Evolutionary conservation across 345 rosid genomes (phyloP).

Genomic region (Carallia brachiata): DNA sequence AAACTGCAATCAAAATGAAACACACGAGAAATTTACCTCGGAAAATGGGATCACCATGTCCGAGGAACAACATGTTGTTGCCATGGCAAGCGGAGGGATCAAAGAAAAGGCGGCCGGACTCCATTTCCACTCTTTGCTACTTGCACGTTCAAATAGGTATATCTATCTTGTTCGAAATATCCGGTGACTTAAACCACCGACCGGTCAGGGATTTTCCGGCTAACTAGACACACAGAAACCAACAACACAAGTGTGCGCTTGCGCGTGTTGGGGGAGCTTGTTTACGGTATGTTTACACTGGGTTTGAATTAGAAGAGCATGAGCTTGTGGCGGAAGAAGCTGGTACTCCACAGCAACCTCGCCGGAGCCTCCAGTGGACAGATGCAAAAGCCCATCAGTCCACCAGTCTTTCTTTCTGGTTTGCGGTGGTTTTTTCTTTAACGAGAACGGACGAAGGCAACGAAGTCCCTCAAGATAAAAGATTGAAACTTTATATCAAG

Average conservation of each 20-base stretch:
- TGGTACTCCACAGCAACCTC: constrained; percentile 90
- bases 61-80: constrained; percentile 68
- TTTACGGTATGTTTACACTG: background rate
- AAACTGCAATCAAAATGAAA: background rate
- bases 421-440: background rate
- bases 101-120: constrained; percentile 62
- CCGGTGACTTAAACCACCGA: constrained; percentile 12
- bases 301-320: constrained; percentile 66
- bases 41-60: constrained; percentile 46
- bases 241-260: background rate
- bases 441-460: background rate
- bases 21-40: constrained; percentile 36
- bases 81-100: constrained; percentile 37
- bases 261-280: no score
- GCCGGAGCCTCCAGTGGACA: constrained; percentile 83
- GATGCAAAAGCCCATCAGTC: constrained; percentile 82
- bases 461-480: background rate
- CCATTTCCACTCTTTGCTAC: constrained; percentile 38
- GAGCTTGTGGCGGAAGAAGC: constrained; percentile 97
- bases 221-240: background rate
- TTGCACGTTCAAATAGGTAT: background rate
- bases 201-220: background rate
- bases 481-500: background rate
- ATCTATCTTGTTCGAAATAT: constrained; percentile 7
- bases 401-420: constrained; percentile 1